A percentile compares a stretch with the other conserved stretches of the same genome.
These are phyloP conservation scores for Monosporozyma aquatica DNA, from an alignment of 805 yeast species.

Conservation along the genomic window DNA sequence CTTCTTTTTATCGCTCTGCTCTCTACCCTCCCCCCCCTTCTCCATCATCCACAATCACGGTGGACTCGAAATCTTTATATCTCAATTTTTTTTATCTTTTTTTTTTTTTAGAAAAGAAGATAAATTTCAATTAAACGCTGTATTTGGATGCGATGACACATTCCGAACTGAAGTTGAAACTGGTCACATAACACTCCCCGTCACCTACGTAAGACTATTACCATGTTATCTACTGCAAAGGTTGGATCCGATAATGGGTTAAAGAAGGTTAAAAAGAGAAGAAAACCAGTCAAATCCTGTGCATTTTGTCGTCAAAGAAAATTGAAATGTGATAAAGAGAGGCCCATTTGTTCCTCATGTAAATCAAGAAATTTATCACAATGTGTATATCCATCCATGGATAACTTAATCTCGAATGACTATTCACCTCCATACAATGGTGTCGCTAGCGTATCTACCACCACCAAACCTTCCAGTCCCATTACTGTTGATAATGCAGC, in stretches of 20 bases:
- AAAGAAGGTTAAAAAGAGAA: constrained; percentile 7
- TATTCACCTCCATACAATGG: neutral
- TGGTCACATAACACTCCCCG: neutral
- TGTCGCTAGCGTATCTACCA: neutral
- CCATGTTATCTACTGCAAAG: neutral
- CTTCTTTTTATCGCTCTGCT: no score
- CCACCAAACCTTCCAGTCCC: neutral
- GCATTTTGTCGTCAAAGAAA: constrained; percentile 24
- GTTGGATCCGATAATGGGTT: neutral
- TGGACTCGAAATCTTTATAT: no score
- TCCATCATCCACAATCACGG: no score
- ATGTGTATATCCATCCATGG: constrained; percentile 13
- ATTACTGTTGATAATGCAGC: neutral
- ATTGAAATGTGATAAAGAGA: constrained; percentile 23
- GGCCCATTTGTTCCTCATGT: constrained; percentile 25
- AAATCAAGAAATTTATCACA: constrained; percentile 10
- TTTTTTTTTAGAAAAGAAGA: no score
- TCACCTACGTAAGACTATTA: neutral
- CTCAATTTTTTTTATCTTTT: no score
- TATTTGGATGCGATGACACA: neutral
- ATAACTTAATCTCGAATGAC: neutral
- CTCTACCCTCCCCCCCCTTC: no score
- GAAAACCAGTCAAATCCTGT: constrained; percentile 24
- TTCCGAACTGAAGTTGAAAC: no score
- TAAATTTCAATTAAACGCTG: neutral